Percentiles rank a stretch among this genome's conserved stretches.
Evolutionary conservation across 441 rosid species (phyloP).

Genomic region (California macrophylla): DNA sequence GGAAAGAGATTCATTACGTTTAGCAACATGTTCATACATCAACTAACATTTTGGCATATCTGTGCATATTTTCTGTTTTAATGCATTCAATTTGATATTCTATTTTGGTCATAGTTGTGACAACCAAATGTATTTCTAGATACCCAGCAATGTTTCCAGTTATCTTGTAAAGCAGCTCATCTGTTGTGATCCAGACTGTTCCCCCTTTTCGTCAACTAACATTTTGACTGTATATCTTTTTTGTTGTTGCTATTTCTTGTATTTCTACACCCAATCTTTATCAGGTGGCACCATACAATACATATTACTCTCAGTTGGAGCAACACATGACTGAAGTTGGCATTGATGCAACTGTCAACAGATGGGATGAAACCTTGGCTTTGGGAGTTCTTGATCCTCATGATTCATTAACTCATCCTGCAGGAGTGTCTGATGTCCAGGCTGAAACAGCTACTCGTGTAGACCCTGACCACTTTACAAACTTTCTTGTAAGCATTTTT

Average conservation of each 20-base stretch:
- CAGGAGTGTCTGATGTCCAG: conserved; percentile 90
- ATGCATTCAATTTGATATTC: too few species aligned
- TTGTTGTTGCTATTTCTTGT: background rate
- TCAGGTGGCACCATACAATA: conserved; percentile 96
- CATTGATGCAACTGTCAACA: conserved; percentile 61
- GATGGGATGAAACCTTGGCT: conserved; percentile 83
- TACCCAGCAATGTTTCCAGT: background rate
- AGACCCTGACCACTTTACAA: conserved; percentile 86
- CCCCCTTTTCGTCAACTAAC: background rate
- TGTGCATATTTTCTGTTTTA: too few species aligned
- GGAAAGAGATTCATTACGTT: background rate
- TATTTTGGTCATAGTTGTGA: background rate
- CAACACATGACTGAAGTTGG: conserved; percentile 87
- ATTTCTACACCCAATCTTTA: conserved; percentile 15
- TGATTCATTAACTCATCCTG: conserved; percentile 92
- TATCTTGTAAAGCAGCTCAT: background rate
- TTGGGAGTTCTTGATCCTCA: conserved; percentile 92
- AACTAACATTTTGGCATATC: too few species aligned
- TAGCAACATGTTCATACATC: too few species aligned
- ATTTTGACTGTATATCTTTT: background rate
- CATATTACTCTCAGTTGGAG: conserved; percentile 80
- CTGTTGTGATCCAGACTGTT: background rate
- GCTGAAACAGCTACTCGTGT: conserved; percentile 73
- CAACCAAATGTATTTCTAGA: background rate
- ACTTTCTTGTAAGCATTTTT: conserved; percentile 58